Evolutionary conservation across 2,329 filamentous ascomycete species (phyloP), one percentile per base, ranked within the genome.

Genomic region (Ophiostoma populinum): DNA sequence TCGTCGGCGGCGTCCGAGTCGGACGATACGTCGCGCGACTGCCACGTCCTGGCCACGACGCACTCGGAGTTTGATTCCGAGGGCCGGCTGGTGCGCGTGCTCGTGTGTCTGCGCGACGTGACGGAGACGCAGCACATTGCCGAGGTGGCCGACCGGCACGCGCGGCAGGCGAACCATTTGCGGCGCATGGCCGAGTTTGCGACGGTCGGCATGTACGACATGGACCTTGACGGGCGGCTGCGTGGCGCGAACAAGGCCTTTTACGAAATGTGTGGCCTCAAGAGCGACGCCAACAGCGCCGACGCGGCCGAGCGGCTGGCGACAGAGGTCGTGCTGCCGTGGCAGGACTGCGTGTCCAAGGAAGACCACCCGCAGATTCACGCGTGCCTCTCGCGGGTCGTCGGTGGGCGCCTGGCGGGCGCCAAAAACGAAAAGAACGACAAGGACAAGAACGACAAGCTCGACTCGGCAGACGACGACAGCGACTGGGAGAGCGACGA

Each of bases 171-270:
- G 7, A 60, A 64, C 42, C 66, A 67, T 40, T 51, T 68, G 19
- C 65, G 65, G 45, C 58, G 64, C 28, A 65, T 68, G 52, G 62
- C 64, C 7, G 62, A 68, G 44, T 58, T 62, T 34, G 63, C 63
- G 5, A 66, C 64, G 0, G 64, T 68, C 9, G 64, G 64, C 35
- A 62, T 68, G 59, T 68, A 65, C 42, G 63, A 66, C 33, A 63
- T 67, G 51, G 57, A 62, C 38, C 51, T 60, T n/a, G 55, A 62
- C 17, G 64, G 64, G 10, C 57, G 58, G 3, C 48, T 68, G 7
- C 48, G 66, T 4, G 59, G 61, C 17, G 64, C 63, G 6, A 69
- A 69, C 44, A 63, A 63, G 13, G 55, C 64, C 10, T 69, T 68
- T 43, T 67, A 59, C 47, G 60, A 66, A 40, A 55, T 67, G 49